Conservation (phyloP, 139 green algal genomes). For the Bryopsis sp. region DNA sequence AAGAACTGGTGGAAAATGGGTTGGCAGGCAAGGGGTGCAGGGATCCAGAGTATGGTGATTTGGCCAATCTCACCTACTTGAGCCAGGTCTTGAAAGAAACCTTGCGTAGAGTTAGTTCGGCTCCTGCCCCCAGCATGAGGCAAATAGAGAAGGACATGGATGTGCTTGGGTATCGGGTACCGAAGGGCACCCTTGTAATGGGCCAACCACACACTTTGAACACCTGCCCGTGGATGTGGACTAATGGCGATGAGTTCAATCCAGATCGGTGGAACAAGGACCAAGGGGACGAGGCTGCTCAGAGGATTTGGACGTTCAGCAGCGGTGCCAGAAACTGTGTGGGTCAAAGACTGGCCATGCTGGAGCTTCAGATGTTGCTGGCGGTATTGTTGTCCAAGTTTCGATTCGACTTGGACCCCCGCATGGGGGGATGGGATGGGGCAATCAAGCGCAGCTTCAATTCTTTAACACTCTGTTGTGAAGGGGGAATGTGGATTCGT, state of each 20-base stretch:
- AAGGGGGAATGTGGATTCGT: too few relatives aligned
- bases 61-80: conserved; percentile 7
- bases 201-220: not conserved
- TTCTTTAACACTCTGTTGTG: too few relatives aligned
- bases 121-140: not conserved
- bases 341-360: not conserved
- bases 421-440: conserved; percentile 46
- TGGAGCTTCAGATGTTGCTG: not conserved
- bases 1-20: not conserved
- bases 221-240: not conserved
- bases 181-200: not conserved
- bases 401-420: conserved; percentile 31
- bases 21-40: not conserved
- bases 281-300: not conserved
- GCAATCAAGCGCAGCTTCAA: too few relatives aligned
- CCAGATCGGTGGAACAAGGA: conserved; percentile 2
- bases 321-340: not conserved
- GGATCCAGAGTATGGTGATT: not conserved
- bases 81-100: conserved; percentile 2
- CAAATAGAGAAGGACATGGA: not conserved
- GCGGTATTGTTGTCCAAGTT: conserved; percentile 38
- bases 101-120: not conserved
- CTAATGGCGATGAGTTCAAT: not conserved
- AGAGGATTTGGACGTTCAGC: conserved; percentile 1
- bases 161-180: not conserved